These are phyloP conservation scores for Helianthus tuberosus DNA, from an alignment of 129 eudicot genomes.

Conservation along the genomic window DNA sequence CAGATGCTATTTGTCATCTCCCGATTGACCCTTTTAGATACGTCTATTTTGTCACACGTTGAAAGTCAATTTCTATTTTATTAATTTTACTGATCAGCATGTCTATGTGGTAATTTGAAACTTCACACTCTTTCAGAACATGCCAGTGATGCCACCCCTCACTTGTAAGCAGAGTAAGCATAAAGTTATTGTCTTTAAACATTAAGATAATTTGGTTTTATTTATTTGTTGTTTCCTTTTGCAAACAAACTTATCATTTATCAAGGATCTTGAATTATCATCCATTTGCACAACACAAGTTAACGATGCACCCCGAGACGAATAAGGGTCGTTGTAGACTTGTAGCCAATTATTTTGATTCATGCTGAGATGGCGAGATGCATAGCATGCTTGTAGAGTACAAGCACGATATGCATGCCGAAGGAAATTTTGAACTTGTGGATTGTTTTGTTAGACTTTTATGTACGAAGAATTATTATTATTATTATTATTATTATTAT, in stretches of 20 bases:
- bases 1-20: too few relatives aligned
- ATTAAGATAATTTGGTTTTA: conserved; percentile 12
- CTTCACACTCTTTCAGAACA: not conserved
- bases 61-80: not conserved
- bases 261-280: not conserved
- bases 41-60: too few relatives aligned
- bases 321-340: not conserved
- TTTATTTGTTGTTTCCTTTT: not conserved
- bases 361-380: not conserved
- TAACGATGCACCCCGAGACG: not conserved
- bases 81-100: not conserved
- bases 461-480: not conserved
- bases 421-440: not conserved
- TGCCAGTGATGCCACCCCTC: conserved; percentile 5
- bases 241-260: conserved; percentile 17
- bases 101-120: too few relatives aligned
- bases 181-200: conserved; percentile 24
- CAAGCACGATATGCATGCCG: conserved; percentile 8
- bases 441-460: conserved; percentile 25
- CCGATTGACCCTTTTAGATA: too few relatives aligned
- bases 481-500: conserved; percentile 8
- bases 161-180: conserved; percentile 19
- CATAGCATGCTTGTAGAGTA: conserved; percentile 11
- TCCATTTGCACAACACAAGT: not conserved
- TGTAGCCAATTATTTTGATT: not conserved